These are phyloP conservation scores for Arachnomyces sp. DNA, from an alignment of 2,329 filamentous ascomycete species.

Conservation along the genomic window DNA sequence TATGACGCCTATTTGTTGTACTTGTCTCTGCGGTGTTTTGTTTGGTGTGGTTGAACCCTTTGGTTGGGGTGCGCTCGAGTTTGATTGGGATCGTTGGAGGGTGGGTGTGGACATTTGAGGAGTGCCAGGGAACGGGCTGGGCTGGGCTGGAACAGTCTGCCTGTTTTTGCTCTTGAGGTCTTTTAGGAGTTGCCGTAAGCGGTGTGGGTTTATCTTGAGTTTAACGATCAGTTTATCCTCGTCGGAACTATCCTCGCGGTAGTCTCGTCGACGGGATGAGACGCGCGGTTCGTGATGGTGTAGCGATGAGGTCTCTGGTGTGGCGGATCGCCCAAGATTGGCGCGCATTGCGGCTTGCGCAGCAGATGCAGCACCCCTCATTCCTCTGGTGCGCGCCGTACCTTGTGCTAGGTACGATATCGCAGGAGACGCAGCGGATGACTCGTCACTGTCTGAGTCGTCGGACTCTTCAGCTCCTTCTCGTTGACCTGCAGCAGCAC, in stretches of 20 bases:
- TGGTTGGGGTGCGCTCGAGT: not conserved
- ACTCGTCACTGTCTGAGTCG: constrained; percentile 86
- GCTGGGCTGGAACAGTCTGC: constrained; percentile 3
- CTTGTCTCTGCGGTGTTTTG: constrained; percentile 19
- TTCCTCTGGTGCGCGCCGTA: constrained; percentile 76
- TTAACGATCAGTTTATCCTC: constrained; percentile 63
- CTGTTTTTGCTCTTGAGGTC: constrained; percentile 42
- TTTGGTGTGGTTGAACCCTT: constrained; percentile 17
- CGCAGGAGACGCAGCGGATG: constrained; percentile 74
- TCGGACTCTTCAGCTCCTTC: constrained; percentile 68
- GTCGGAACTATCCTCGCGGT: constrained; percentile 70
- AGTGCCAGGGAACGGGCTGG: too few species aligned
- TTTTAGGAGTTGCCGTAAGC: constrained; percentile 57
- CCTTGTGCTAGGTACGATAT: constrained; percentile 61
- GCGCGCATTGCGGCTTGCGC: constrained; percentile 80
- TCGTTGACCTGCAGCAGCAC: constrained; percentile 47
- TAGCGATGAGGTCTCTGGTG: constrained; percentile 63
- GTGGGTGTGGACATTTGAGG: constrained; percentile 16
- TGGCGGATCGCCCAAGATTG: constrained; percentile 69
- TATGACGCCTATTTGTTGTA: constrained; percentile 36
- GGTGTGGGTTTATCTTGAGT: constrained; percentile 64
- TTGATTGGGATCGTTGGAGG: constrained; percentile 20
- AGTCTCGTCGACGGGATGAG: constrained; percentile 54
- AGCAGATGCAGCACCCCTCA: constrained; percentile 78
- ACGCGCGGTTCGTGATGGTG: constrained; percentile 67